phyloP scores from a whole-genome alignment of 2,329 filamentous ascomycete species.

The Helicocarpus griseus region DNA sequence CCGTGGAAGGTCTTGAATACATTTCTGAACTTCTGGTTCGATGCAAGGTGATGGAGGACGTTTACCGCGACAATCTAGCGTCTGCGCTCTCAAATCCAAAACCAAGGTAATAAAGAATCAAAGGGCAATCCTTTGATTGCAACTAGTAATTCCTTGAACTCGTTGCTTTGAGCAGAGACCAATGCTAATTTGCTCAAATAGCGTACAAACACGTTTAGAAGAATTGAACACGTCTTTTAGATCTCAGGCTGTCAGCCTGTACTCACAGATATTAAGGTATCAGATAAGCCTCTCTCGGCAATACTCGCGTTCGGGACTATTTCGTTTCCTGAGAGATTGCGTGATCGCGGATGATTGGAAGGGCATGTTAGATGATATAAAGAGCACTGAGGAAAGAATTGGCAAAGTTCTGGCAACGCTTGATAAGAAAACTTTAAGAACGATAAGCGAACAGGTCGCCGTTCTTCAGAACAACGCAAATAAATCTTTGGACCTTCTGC shows the following conservation, averaged over 20 bases:
- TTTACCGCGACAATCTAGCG: neutral
- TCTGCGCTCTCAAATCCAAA: neutral
- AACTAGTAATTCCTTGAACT: neutral
- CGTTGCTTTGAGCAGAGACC: neutral
- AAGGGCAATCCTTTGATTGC: neutral
- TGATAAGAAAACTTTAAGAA: neutral
- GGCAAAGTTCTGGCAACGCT: neutral
- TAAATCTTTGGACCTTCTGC: neutral
- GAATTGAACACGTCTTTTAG: constrained; percentile 1
- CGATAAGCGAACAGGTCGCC: neutral
- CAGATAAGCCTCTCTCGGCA: neutral
- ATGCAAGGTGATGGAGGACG: constrained; percentile 1
- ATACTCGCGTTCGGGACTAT: neutral
- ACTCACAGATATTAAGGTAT: neutral
- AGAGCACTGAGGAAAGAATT: neutral
- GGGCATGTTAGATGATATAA: neutral
- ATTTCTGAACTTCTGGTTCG: constrained; percentile 1
- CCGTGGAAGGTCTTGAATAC: neutral
- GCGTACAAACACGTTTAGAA: neutral
- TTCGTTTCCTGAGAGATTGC: neutral
- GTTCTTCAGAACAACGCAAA: neutral
- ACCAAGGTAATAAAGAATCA: neutral
- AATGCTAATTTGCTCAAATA: neutral
- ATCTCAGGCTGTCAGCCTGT: neutral
- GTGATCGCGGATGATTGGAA: constrained; percentile 1